Evolutionary conservation across 805 yeast genomes (phyloP), one percentile per base, ranked within the genome.

Genomic region (Schwanniomyces pseudopolymorphus): DNA sequence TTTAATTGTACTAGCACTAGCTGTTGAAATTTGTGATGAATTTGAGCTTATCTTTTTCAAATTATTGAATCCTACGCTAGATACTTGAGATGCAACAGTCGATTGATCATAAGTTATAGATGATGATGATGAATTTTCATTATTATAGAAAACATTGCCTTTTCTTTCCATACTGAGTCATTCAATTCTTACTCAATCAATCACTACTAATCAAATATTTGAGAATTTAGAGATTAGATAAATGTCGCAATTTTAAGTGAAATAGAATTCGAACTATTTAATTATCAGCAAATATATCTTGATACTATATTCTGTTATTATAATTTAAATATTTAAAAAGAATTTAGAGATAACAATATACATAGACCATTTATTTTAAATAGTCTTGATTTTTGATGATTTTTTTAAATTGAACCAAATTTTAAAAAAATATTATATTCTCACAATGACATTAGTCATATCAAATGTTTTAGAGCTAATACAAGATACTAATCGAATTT

Each of bases 11-110:
- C 56, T 44, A 3, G 55, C 33, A 26, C 63, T 63, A 1, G 53
- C 39, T 0, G 56, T 48, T 6, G 69, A 59, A 2, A 56, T 42
- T 45, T 47, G 55, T 2, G 71, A 65, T 5, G 58, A 47, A 43
- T 64, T 61, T 14, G 72, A 64, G 35, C 54, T 52, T 20, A 54
- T 46, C 47, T 67, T 67, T 52, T 65, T 67, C 20, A 69, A 49
- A 41, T 56, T 67, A 43, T 59, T 69, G 48, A 69, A 69, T 7
- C 65, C 69, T 5, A 64, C 67, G 40, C 59, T 55, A 2, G 66
- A 60, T 3, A 63, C 54, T 36, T 58, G 63, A 4, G 56, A 49
- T 3, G 55, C 36, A 2, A 20, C 14, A 5, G 40, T 17, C 3
- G 42, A 33, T 20, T 44, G 47, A 22, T 43, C 37, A 43, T 39